Evolutionary conservation across 257 asterid genomes (phyloP).

Genomic region (Linderniella brevidens): DNA sequence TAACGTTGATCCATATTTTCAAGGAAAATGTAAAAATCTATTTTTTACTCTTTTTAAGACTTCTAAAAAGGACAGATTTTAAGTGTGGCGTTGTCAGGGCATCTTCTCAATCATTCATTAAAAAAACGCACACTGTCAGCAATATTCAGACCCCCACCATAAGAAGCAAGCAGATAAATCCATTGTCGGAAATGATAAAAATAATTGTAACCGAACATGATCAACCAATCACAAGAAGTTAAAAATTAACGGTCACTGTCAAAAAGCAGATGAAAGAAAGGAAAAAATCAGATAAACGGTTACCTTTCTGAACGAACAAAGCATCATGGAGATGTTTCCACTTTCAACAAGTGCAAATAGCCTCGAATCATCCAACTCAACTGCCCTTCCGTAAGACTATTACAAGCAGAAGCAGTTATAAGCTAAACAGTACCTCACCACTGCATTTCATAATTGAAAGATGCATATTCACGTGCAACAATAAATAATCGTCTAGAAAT

Average conservation of each 20-base stretch:
- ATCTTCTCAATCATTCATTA: too few species aligned
- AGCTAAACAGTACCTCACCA: constrained; percentile 1
- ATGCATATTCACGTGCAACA: not conserved
- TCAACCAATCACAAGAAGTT: constrained; percentile 6
- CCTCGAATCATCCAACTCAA: constrained; percentile 75
- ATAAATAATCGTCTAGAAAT: not conserved
- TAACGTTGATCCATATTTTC: too few species aligned
- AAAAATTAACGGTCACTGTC: not conserved
- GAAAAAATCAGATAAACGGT: constrained; percentile 8
- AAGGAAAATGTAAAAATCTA: too few species aligned
- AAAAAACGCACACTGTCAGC: too few species aligned
- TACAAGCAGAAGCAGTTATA: constrained; percentile 14
- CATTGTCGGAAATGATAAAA: too few species aligned
- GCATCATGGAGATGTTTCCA: constrained; percentile 81
- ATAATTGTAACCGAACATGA: constrained; percentile 2
- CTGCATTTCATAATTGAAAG: not conserved
- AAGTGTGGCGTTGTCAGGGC: too few species aligned
- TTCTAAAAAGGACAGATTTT: too few species aligned
- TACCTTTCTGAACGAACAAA: constrained; percentile 72
- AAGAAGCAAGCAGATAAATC: too few species aligned
- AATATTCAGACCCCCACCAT: too few species aligned
- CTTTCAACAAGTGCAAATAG: constrained; percentile 81
- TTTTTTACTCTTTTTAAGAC: too few species aligned
- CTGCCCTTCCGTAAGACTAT: constrained; percentile 89
- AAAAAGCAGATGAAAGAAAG: not conserved